Conservation (phyloP, 495 filamentous ascomycete genomes). For the Aspergillus affinis region DNA sequence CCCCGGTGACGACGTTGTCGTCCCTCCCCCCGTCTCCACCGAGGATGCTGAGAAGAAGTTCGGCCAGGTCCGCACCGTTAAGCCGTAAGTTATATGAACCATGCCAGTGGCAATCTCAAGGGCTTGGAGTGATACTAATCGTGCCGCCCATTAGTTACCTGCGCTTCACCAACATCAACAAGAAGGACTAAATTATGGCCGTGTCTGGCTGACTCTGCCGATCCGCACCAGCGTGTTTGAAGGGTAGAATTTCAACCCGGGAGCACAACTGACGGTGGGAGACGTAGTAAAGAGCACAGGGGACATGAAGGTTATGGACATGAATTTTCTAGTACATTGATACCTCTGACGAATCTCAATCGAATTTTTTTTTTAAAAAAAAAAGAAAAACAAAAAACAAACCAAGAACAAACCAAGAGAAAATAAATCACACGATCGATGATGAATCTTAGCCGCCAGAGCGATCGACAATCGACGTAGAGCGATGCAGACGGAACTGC, state of each 20-base stretch:
- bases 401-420: no score
- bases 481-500: neutral
- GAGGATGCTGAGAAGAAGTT: constrained; percentile 88
- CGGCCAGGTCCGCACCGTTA: constrained; percentile 87
- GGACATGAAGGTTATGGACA: constrained; percentile 17
- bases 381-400: no score
- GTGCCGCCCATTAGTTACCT: constrained; percentile 34
- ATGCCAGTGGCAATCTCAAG: neutral
- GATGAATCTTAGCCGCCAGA: neutral
- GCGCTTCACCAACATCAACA: constrained; percentile 44
- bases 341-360: constrained; percentile 12
- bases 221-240: neutral
- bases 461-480: neutral
- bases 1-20: constrained; percentile 89
- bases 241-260: neutral
- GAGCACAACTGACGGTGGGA: constrained; percentile 12
- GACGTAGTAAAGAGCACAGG: constrained; percentile 5
- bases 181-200: constrained; percentile 33
- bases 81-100: constrained; percentile 67
- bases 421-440: no score
- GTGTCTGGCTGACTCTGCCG: neutral
- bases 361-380: neutral
- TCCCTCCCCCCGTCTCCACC: constrained; percentile 83
- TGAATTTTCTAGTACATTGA: constrained; percentile 20
- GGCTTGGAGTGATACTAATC: constrained; percentile 16